These are phyloP conservation scores for Colletotrichum orbiculare DNA, from an alignment of 2,329 filamentous ascomycete species.

Conservation along the genomic window DNA sequence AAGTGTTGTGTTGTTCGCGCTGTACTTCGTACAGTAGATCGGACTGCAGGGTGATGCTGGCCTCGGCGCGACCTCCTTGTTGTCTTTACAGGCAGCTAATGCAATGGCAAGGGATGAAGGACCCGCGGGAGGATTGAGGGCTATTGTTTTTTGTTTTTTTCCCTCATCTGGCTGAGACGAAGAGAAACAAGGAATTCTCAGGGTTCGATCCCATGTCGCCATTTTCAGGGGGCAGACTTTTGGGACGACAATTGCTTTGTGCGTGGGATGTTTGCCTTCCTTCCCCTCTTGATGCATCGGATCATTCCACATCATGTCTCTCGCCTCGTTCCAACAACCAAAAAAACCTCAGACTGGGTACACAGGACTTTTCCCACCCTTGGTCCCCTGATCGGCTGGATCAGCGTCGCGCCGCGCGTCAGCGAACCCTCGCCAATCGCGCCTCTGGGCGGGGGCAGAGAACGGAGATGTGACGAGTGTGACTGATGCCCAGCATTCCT, in stretches of 20 bases:
- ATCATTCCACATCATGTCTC: no score
- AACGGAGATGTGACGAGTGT: slow-evolving; percentile 10
- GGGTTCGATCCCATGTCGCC: neutral
- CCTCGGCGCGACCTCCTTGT: neutral
- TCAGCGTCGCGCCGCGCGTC: slow-evolving; percentile 11
- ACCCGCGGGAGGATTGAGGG: slow-evolving; percentile 6
- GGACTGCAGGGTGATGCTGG: slow-evolving; percentile 18
- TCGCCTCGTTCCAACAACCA: no score
- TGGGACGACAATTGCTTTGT: no score
- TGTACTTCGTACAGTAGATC: slow-evolving; percentile 9
- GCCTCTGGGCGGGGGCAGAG: neutral
- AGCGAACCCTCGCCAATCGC: slow-evolving; percentile 16
- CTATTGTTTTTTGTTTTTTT: no score
- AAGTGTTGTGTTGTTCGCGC: neutral
- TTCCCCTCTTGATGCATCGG: no score
- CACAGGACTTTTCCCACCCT: neutral
- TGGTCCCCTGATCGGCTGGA: slow-evolving; percentile 17
- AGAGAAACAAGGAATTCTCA: neutral
- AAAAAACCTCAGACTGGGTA: no score
- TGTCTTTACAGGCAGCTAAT: slow-evolving; percentile 4
- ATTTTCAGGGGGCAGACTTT: neutral
- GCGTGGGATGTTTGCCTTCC: no score
- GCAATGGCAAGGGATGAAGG: slow-evolving; percentile 25
- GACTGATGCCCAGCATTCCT: neutral
- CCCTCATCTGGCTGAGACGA: no score